Evolutionary conservation across 2,329 filamentous ascomycete species (phyloP).

Genomic region (Claviceps sp.): DNA sequence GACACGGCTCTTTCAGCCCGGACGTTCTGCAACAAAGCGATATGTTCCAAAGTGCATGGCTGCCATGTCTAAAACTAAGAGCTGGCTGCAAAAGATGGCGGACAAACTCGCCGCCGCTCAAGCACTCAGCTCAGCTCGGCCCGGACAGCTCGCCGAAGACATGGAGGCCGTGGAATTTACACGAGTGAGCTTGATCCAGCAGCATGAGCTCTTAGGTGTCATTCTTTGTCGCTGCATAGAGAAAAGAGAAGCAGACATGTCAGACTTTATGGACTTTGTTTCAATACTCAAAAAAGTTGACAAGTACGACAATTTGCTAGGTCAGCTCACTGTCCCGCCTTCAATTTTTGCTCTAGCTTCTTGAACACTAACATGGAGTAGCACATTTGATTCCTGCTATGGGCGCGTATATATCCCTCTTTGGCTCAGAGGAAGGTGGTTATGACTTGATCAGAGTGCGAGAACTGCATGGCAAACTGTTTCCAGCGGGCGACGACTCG

Average conservation of each 20-base stretch:
- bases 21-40: constrained; percentile 33
- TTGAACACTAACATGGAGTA: constrained; percentile 7
- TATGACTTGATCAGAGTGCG: constrained; percentile 55
- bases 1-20: constrained; percentile 18
- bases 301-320: constrained; percentile 55
- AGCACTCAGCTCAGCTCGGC: constrained; percentile 54
- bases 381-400: constrained; percentile 77
- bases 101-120: constrained; percentile 66
- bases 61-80: constrained; percentile 63
- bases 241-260: constrained; percentile 52
- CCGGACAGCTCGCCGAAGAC: constrained; percentile 41
- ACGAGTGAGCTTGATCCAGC: constrained; percentile 64
- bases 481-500: constrained; percentile 51
- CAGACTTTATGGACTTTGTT: constrained; percentile 65
- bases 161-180: constrained; percentile 72
- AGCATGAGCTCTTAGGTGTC: constrained; percentile 80
- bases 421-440: constrained; percentile 64
- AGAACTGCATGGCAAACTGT: constrained; percentile 54
- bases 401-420: constrained; percentile 61
- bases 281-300: constrained; percentile 55
- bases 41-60: constrained; percentile 64
- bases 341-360: constrained; percentile 2
- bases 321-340: constrained; percentile 19
- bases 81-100: constrained; percentile 59
- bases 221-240: constrained; percentile 70